Conservation (phyloP, 176 grass and related monocot genomes). For the Ananas comosus region DNA sequence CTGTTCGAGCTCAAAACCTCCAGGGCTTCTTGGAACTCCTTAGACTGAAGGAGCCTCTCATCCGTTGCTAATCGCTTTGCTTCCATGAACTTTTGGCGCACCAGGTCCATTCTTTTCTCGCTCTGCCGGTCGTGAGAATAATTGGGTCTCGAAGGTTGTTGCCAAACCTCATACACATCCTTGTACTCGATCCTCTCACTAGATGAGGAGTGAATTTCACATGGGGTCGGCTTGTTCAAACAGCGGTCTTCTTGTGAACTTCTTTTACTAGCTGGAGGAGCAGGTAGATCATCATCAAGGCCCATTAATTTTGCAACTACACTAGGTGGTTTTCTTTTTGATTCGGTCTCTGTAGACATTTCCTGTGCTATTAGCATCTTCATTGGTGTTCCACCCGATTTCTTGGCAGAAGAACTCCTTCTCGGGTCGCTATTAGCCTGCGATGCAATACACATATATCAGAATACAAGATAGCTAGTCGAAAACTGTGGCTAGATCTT, state of each 20-base stretch:
- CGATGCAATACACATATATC: background rate
- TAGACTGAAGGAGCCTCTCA: slow-evolving; percentile 52
- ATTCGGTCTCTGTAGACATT: slow-evolving; percentile 46
- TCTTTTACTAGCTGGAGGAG: slow-evolving; percentile 31
- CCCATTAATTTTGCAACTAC: slow-evolving; percentile 92
- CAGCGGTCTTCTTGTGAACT: slow-evolving; percentile 5
- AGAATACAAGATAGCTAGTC: background rate
- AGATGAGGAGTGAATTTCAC: slow-evolving; percentile 17
- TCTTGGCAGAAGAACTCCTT: slow-evolving; percentile 36
- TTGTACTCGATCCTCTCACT: slow-evolving; percentile 54
- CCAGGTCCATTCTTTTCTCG: slow-evolving; percentile 48
- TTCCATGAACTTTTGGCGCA: slow-evolving; percentile 80
- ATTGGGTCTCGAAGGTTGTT: slow-evolving; percentile 39
- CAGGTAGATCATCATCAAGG: slow-evolving; percentile 68
- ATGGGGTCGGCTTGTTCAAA: slow-evolving; percentile 21
- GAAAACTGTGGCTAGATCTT: background rate
- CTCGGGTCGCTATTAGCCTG: background rate
- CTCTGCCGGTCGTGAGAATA: slow-evolving; percentile 36
- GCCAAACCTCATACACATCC: slow-evolving; percentile 61
- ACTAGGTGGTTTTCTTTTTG: slow-evolving; percentile 53
- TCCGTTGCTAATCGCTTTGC: slow-evolving; percentile 67
- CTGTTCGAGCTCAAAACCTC: slow-evolving; percentile 83
- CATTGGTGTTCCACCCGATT: slow-evolving; percentile 39
- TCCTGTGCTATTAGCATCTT: slow-evolving; percentile 58
- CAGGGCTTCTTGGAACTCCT: slow-evolving; percentile 79